Base-by-base conservation (phyloP, 495 filamentous ascomycete species). In the Hypoxylon lenormandii region DNA sequence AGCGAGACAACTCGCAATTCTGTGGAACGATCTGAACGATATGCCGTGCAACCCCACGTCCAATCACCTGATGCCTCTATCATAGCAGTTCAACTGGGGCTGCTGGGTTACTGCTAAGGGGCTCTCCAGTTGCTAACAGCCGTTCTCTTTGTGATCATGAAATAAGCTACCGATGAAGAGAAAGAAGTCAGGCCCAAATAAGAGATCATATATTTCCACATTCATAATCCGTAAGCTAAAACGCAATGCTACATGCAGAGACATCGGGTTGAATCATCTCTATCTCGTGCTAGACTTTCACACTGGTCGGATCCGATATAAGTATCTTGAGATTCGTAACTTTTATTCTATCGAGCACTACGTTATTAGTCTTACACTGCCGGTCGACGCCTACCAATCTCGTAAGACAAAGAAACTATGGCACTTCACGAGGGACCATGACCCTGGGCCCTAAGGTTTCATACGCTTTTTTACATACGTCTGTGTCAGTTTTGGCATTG, bases 351-450 rank as follows among this genome's bases (percentile, higher is more conserved):
- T 66, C 62, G 28, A 62, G 50, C 36, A 37, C 61, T 66, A 57
- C 47, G 60, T 46, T 53, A 26, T 66, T 70, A 70, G 46, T 70
- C 65, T 65, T 70, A 70, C 68, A 70, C 52, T 70, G 30, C 68
- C 52, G 57, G 28, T 58, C 15, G 50, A 66, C 57, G 68, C 68
- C 68, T 21, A 45, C 57, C 62, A 58, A 66, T 42, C 51, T 43
- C 62, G 28, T 70, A 52, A 66, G 48, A 50, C 51, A 48, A 62
- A 57, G 46, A 51, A 50, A 45, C 49, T 33, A 28, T 40, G 37
- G 22, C 16, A 47, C 51, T 56, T 48, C 42, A 45, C 23, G 46
- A 46, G 52, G 60, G 30, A 40, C 45, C 52, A 49, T 57, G 22
- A 43, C 56, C 42, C n/a, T 23, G 37, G 22, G 50, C 56, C 42